Conservation (phyloP, 345 rosid genomes). For the Kernera saxatilis region DNA sequence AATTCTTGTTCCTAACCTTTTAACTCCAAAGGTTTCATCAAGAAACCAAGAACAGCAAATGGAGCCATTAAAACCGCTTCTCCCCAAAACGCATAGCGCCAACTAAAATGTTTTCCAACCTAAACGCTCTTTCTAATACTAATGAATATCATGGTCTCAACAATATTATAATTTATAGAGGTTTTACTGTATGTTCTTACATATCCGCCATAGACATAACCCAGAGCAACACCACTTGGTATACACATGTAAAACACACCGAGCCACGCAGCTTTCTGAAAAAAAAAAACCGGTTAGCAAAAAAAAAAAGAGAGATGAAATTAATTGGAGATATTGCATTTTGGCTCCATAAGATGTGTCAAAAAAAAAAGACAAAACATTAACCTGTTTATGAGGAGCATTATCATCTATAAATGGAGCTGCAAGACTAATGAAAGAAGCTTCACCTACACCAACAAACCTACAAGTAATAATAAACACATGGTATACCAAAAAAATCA, state of each 20-base stretch:
- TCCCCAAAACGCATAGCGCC: slow-evolving; percentile 83
- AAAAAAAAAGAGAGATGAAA: not conserved
- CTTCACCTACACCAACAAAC: slow-evolving; percentile 97
- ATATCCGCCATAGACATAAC: slow-evolving; percentile 86
- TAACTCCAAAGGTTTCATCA: slow-evolving; percentile 72
- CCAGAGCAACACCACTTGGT: slow-evolving; percentile 84
- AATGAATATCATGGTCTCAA: not conserved
- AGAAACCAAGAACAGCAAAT: slow-evolving; percentile 69
- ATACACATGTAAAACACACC: slow-evolving; percentile 94
- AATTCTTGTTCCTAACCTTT: slow-evolving; percentile 41
- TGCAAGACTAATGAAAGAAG: slow-evolving; percentile 97
- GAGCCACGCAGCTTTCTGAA: slow-evolving; percentile 90
- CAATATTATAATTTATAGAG: not conserved
- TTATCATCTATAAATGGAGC: slow-evolving; percentile 96
- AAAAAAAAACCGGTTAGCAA: not conserved
- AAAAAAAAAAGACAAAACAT: not conserved
- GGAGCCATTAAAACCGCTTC: slow-evolving; percentile 88
- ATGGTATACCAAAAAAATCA: not conserved
- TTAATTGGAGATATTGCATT: too few relatives aligned
- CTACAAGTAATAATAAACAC: slow-evolving; percentile 34
- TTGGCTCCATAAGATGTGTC: not conserved
- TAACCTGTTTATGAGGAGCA: slow-evolving; percentile 73
- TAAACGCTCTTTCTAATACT: too few relatives aligned
- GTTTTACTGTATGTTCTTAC: slow-evolving; percentile 54
- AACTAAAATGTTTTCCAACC: slow-evolving; percentile 66